Evolutionary conservation across 2,329 filamentous ascomycete species (phyloP).

Genomic region (Trichoderma oligosporum): DNA sequence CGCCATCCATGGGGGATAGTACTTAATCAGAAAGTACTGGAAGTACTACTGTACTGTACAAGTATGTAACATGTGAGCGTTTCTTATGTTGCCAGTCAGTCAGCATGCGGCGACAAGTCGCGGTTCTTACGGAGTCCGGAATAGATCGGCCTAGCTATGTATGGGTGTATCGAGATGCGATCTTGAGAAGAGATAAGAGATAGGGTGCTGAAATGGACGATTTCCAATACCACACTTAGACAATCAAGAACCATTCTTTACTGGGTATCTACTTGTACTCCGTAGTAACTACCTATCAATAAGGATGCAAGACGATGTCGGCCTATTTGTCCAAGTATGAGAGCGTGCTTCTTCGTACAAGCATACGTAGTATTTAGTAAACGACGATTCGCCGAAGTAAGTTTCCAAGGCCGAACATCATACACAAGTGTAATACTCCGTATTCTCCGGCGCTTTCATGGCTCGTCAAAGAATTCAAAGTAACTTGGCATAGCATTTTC

Average conservation of each 20-base stretch:
- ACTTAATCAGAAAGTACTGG: background rate
- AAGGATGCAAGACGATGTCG: no score
- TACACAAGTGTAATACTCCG: no score
- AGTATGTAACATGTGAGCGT: background rate
- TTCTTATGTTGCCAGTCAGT: background rate
- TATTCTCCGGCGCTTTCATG: background rate
- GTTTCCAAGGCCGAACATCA: background rate
- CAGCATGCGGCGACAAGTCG: background rate
- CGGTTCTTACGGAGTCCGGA: background rate
- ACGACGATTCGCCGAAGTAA: background rate
- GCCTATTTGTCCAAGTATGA: background rate
- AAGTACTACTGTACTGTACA: no score
- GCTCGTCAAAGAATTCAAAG: background rate
- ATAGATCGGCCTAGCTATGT: conserved; percentile 10
- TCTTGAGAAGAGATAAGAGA: conserved; percentile 12
- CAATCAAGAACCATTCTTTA: background rate
- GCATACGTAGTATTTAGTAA: no score
- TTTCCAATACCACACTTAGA: background rate
- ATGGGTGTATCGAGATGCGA: conserved; percentile 16
- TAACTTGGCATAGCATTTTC: background rate
- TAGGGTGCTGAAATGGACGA: conserved; percentile 12
- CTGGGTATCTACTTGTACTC: no score
- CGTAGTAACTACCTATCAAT: no score
- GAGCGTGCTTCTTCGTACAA: no score
- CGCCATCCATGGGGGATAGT: background rate